phyloP scores from a whole-genome alignment of 768 basidiomycete genomes.

The Calocybe cyanea region DNA sequence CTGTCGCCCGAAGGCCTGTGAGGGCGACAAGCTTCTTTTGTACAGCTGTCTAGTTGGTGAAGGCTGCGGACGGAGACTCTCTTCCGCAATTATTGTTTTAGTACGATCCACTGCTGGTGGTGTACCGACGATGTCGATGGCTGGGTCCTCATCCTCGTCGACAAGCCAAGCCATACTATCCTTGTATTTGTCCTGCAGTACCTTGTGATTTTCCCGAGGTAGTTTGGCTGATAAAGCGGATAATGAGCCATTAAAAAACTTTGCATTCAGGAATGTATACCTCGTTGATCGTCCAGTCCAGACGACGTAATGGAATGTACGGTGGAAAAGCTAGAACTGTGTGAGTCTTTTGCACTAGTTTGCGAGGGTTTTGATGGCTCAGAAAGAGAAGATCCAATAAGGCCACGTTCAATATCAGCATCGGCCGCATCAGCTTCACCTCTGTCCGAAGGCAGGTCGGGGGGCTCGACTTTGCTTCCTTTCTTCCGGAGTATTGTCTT shows the following conservation, averaged over 20 bases:
- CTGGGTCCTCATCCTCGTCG: conserved; percentile 58
- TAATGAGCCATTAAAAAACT: no score
- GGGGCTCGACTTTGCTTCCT: conserved; percentile 22
- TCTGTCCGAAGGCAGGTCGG: conserved; percentile 40
- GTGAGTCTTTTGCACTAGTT: no score
- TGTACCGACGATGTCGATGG: conserved; percentile 50
- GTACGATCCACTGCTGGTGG: conserved; percentile 32
- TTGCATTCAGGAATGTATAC: no score
- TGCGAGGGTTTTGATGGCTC: background rate
- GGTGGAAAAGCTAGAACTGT: no score
- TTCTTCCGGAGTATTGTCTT: conserved; percentile 33
- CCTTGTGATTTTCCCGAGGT: no score
- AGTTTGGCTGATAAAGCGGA: no score
- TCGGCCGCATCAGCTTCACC: conserved; percentile 54
- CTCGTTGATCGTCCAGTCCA: conserved; percentile 3
- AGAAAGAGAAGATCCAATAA: conserved; percentile 16
- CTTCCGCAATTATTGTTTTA: background rate
- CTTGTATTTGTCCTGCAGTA: conserved; percentile 20
- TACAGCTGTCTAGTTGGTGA: background rate
- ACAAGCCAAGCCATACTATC: conserved; percentile 63
- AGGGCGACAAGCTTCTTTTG: background rate
- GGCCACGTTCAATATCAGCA: conserved; percentile 48
- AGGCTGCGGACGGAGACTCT: background rate
- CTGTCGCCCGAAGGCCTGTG: background rate
- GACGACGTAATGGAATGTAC: no score